phyloP scores from a whole-genome alignment of 129 eudicot genomes.

The Arctium minus region DNA sequence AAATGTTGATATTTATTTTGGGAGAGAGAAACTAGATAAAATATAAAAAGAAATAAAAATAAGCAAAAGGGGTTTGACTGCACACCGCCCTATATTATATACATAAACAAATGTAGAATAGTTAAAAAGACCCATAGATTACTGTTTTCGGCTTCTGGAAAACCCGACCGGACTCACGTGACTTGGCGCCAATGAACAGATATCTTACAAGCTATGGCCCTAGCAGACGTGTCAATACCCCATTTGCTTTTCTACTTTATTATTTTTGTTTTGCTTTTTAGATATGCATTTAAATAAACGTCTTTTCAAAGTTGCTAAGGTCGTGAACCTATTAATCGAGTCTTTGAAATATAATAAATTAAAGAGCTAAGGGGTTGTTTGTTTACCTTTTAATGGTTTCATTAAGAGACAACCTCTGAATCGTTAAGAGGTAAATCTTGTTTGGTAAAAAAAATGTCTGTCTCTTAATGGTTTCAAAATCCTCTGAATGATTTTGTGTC shows the following conservation, averaged over 20 bases:
- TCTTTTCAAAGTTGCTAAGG: not conserved
- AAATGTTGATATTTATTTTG: too few species aligned
- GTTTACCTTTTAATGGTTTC: too few species aligned
- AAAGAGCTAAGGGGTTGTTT: too few species aligned
- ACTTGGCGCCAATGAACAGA: conserved; percentile 23
- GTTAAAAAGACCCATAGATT: conserved; percentile 15
- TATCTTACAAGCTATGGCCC: conserved; percentile 21
- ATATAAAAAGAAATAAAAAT: not conserved
- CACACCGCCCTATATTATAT: conserved; percentile 12
- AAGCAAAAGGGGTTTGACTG: conserved; percentile 19
- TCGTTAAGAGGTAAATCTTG: too few species aligned
- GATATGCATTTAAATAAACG: not conserved
- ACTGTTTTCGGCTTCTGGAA: conserved; percentile 18
- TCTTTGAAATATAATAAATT: too few species aligned
- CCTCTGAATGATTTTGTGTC: too few species aligned
- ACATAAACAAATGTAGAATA: conserved; percentile 7
- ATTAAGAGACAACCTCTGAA: too few species aligned
- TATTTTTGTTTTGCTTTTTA: not conserved
- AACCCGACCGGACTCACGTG: conserved; percentile 40
- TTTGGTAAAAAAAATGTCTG: too few species aligned
- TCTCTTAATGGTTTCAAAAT: too few species aligned
- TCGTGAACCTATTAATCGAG: not conserved
- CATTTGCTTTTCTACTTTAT: not conserved
- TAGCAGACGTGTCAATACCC: conserved; percentile 20
- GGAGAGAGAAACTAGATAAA: not conserved